Base-by-base conservation (phyloP, 345 rosid genomes). In the Zanthoxylum bungeanum region DNA sequence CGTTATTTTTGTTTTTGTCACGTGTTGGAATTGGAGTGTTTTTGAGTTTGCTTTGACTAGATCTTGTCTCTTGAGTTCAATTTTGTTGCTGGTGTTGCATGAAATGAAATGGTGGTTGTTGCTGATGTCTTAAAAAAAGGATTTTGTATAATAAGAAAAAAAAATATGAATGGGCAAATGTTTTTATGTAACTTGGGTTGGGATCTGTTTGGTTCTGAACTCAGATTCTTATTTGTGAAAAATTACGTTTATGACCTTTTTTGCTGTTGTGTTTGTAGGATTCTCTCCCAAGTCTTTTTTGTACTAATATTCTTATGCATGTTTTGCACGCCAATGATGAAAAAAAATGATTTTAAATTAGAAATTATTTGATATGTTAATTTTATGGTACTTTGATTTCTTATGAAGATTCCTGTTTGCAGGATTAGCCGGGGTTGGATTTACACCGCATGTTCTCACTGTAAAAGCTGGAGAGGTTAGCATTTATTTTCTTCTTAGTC, bases 381-480 rank as follows among this genome's bases (percentile, higher is more conserved):
- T 50, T 73, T 40, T 64, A 64, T 30, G 31, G 22, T 42, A 37
- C 37, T 52, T 3, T 17, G 49, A 57, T 65, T 66, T 34, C 64
- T 59, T 9, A 59, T 36, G 19, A 58, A 27, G 60, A 14, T 75
- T 61, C 67, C 31, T 73, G 27, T 39, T 73, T 79, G 75, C 91
- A 88, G 93, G 91, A 57, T 67, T 83, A 27, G 68, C 76, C 9
- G 86, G 89, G 60, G 28, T 78, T 74, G 89, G 89, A 42, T 86
- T 88, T 71, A 80, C 81, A 0, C 93, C 93, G 11, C 87, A 88
- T 68, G 75, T 88, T 66, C 86, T 88, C 75, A 81, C 79, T 56
- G 93, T 88, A 53, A 86, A 86, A 74, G 80, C 86, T 21, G 93
- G 93, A 81, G 93, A 88, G 93, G 93, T 88, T 75, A 49, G 21